phyloP scores from a whole-genome alignment of 169 alveolate species.

The Eimeria tenella region DNA sequence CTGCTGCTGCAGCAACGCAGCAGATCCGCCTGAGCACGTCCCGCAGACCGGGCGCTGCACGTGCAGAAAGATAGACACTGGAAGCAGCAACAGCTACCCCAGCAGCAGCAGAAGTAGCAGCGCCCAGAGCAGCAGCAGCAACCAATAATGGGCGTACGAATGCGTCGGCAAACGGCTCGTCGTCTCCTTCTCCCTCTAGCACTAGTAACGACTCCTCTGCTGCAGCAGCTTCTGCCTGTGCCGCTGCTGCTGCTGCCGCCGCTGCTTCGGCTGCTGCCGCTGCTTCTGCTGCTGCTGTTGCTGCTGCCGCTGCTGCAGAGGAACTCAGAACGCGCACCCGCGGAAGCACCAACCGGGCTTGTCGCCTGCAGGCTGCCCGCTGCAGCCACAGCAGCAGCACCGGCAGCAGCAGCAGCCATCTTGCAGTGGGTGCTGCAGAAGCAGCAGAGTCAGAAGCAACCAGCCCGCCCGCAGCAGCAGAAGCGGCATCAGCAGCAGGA shows the following conservation, averaged over 20 bases:
- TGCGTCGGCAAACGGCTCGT: background rate
- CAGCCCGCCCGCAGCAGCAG: slow-evolving; percentile 14
- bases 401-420: slow-evolving; percentile 2
- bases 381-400: slow-evolving; percentile 19
- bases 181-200: slow-evolving; percentile 3
- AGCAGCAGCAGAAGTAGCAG: background rate
- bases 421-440: background rate
- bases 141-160: background rate
- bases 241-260: slow-evolving; percentile 41
- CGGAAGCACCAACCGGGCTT: slow-evolving; percentile 8
- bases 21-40: too few species aligned
- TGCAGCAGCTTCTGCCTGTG: slow-evolving; percentile 52
- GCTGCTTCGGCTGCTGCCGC: slow-evolving; percentile 36
- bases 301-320: slow-evolving; percentile 40
- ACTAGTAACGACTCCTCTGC: slow-evolving; percentile 32
- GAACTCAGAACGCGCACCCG: slow-evolving; percentile 27
- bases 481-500: background rate
- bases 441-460: background rate
- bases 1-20: too few species aligned
- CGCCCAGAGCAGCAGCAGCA: background rate
- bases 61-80: background rate
- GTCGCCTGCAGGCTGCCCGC: slow-evolving; percentile 48
- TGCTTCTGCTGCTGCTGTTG: slow-evolving; percentile 6
- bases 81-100: background rate
- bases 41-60: background rate